Evolutionary conservation across 768 basidiomycete species (phyloP).

Genomic region (Pleurotus ostreatus): DNA sequence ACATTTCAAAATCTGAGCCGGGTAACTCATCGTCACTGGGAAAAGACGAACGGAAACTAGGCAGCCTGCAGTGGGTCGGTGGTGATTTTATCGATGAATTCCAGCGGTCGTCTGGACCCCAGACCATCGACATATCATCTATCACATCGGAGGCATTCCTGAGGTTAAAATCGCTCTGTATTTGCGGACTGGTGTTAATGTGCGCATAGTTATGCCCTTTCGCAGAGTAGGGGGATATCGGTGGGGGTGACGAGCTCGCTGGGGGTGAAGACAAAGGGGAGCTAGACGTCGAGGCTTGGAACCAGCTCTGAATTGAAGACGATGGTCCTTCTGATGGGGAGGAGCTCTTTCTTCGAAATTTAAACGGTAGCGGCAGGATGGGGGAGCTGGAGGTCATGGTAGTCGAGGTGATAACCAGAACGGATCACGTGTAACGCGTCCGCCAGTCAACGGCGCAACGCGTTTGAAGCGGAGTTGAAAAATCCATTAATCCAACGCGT

Average conservation of each 20-base stretch:
- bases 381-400: slow-evolving; percentile 34
- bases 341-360: slow-evolving; percentile 17
- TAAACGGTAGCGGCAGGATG: slow-evolving; percentile 21
- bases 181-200: slow-evolving; percentile 32
- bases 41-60: slow-evolving; percentile 25
- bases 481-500: slow-evolving; percentile 31
- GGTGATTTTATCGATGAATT: slow-evolving; percentile 14
- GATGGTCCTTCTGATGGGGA: slow-evolving; percentile 13
- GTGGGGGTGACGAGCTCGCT: slow-evolving; percentile 33
- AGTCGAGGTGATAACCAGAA: slow-evolving; percentile 40
- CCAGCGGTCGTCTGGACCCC: slow-evolving; percentile 16
- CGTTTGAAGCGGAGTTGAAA: slow-evolving; percentile 26
- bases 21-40: slow-evolving; percentile 21
- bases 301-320: slow-evolving; percentile 11
- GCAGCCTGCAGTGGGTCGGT: slow-evolving; percentile 19
- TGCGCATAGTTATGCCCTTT: slow-evolving; percentile 23
- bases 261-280: slow-evolving; percentile 28
- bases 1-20: slow-evolving; percentile 29
- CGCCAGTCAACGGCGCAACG: slow-evolving; percentile 29
- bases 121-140: slow-evolving; percentile 25
- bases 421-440: slow-evolving; percentile 38
- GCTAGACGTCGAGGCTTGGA: neutral
- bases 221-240: slow-evolving; percentile 28
- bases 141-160: slow-evolving; percentile 15
- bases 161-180: slow-evolving; percentile 20